These are phyloP conservation scores for Lotus japonicus DNA, from an alignment of 306 rosid genomes.

Conservation along the genomic window DNA sequence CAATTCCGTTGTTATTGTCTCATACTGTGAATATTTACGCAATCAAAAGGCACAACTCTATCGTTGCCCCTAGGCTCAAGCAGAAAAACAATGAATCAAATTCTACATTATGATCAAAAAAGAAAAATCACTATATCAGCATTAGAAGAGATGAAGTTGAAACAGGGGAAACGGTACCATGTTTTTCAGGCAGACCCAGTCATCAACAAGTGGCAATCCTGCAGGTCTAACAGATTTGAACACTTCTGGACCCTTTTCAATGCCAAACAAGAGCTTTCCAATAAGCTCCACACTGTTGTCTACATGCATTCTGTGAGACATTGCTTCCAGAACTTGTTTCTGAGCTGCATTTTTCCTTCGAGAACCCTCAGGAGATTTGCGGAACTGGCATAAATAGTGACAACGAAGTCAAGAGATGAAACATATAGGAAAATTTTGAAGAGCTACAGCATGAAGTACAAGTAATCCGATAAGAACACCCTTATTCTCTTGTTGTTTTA, in stretches of 20 bases:
- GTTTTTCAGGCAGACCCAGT: constrained; percentile 78
- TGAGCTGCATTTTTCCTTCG: constrained; percentile 62
- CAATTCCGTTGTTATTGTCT: neutral
- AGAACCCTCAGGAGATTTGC: constrained; percentile 84
- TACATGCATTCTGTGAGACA: constrained; percentile 82
- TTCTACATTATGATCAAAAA: too few relatives aligned
- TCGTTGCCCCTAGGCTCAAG: neutral
- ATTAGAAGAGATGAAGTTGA: constrained; percentile 4
- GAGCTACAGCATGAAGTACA: neutral
- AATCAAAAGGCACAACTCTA: too few relatives aligned
- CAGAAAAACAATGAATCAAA: neutral
- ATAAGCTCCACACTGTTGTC: constrained; percentile 67
- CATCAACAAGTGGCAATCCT: constrained; percentile 75
- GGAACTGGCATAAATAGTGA: constrained; percentile 46
- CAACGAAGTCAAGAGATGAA: constrained; percentile 1
- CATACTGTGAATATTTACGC: neutral
- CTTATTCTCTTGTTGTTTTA: neutral
- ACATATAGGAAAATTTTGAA: neutral
- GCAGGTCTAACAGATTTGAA: constrained; percentile 47
- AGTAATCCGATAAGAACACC: neutral
- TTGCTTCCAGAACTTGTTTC: constrained; percentile 76
- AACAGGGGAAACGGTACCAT: constrained; percentile 41
- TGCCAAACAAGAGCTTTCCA: constrained; percentile 79
- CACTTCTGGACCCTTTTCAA: constrained; percentile 64
- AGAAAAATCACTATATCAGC: neutral